Conservation (phyloP, 2,329 filamentous ascomycete genomes). For the Fusarium musae region DNA sequence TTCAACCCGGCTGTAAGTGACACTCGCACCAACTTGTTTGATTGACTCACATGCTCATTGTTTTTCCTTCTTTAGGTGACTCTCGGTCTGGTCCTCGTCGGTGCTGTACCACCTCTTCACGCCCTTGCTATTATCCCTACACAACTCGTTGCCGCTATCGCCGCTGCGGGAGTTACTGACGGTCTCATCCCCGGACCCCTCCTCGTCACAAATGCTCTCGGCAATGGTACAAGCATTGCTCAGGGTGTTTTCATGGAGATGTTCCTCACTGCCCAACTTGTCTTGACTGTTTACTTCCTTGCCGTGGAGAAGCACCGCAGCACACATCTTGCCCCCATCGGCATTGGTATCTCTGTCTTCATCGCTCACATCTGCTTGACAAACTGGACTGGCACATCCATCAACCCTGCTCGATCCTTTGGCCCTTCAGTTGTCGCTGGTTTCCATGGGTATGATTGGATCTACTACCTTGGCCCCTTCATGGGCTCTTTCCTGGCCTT, state of each 20-base stretch:
- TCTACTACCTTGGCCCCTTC: slow-evolving; percentile 65
- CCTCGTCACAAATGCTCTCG: slow-evolving; percentile 66
- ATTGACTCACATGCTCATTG: slow-evolving; percentile 1
- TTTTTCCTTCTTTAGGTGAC: slow-evolving; percentile 55
- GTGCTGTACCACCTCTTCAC: slow-evolving; percentile 64
- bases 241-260: slow-evolving; percentile 75
- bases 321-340: slow-evolving; percentile 76
- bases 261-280: slow-evolving; percentile 71
- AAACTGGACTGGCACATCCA: slow-evolving; percentile 59
- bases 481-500: slow-evolving; percentile 61
- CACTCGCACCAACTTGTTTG: not conserved
- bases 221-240: slow-evolving; percentile 59
- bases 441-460: slow-evolving; percentile 62
- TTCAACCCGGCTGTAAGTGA: slow-evolving; percentile 62
- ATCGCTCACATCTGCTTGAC: slow-evolving; percentile 61
- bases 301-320: slow-evolving; percentile 79
- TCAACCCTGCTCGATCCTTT: slow-evolving; percentile 64
- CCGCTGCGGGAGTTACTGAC: slow-evolving; percentile 66
- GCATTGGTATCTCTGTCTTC: slow-evolving; percentile 78
- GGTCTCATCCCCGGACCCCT: slow-evolving; percentile 68
- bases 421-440: slow-evolving; percentile 58
- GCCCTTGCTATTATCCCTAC: slow-evolving; percentile 63
- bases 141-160: slow-evolving; percentile 69
- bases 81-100: slow-evolving; percentile 68
- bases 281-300: slow-evolving; percentile 75